Base-by-base conservation (phyloP, 805 yeast genomes). In the Nakazawaea sp. region DNA sequence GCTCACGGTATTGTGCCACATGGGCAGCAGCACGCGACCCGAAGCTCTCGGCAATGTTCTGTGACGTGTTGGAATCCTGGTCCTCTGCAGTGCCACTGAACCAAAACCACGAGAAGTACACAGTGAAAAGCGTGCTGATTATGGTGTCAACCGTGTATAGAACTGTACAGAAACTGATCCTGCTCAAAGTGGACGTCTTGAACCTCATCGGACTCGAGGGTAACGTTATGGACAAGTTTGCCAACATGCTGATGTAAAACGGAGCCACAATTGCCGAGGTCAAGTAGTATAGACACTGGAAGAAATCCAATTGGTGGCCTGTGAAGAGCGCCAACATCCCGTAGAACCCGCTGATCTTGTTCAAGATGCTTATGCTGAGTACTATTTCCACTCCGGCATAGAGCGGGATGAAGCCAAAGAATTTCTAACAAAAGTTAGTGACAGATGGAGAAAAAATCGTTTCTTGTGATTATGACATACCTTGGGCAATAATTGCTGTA, bases 321-420 rank as follows among this genome's bases (percentile, higher is more conserved):
- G 97, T 89, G 51, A 90, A 72, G 18, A 90, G 56, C 1, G 97
- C 88, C 17, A 88, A 62, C 25, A 90, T 64, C 20, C 97, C 98
- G 57, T 81, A 90, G 16, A 78, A 66, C 8, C 97, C 96, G 41
- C 95, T 78, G 46, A 89, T 85, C 55, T 89, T 89, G 63, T 90
- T 90, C 45, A 89, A 68, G 26, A 88, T 71, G 12, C 89, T 82
- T 26, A 84, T 66, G 1, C 85, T 81, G 4, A 88, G 66, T 16
- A 82, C 74, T 2, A 86, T 56, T 56, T 90, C 97, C 18, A 88
- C 95, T 11, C 97, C 97, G 18, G 83, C 68, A 52, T 82, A 86
- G 18, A 90, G 69, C 4, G 97, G 96, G 4, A 86, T 59, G 36
- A 70, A 51, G 11, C 80, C 78, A n/a, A 85, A 53, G 55, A 86